Conservation (phyloP, 495 filamentous ascomycete species). For the Podospora tetraspora region DNA sequence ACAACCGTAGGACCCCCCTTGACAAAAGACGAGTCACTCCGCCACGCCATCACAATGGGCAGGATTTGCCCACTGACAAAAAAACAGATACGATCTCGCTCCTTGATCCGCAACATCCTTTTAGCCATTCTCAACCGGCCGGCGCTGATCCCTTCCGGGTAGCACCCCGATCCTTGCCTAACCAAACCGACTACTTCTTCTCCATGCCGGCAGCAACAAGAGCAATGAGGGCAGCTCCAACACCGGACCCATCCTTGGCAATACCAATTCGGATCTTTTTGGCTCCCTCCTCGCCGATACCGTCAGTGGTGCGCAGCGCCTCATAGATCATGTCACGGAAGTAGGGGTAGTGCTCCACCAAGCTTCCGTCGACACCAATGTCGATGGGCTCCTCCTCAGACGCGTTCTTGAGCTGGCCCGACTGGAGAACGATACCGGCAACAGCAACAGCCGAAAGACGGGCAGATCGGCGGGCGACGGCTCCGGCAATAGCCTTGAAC, state of each 20-base stretch:
- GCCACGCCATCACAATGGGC: background rate
- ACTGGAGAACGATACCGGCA: conserved; percentile 71
- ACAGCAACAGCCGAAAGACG: conserved; percentile 84
- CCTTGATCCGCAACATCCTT: background rate
- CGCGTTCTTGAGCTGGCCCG: conserved; percentile 53
- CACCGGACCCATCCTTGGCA: conserved; percentile 88
- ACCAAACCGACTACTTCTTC: conserved; percentile 21
- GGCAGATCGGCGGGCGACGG: conserved; percentile 82
- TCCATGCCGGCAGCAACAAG: conserved; percentile 58
- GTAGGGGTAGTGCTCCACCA: conserved; percentile 88
- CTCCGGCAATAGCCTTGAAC: conserved; percentile 71
- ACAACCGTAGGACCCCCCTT: background rate
- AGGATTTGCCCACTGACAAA: background rate
- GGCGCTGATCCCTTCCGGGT: background rate
- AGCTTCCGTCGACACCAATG: conserved; percentile 82
- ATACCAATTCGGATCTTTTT: conserved; percentile 83
- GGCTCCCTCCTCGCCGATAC: conserved; percentile 67
- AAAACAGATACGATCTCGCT: background rate
- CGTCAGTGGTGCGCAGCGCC: conserved; percentile 62
- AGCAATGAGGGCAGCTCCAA: conserved; percentile 87
- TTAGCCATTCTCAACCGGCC: background rate
- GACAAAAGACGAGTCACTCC: background rate
- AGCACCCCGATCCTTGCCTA: background rate
- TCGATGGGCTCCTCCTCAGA: conserved; percentile 62
- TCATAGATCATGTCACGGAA: conserved; percentile 75